Evolutionary conservation across 768 basidiomycete species (phyloP), one percentile per base, ranked within the genome.

Genomic region (Butyriboletus loyo): DNA sequence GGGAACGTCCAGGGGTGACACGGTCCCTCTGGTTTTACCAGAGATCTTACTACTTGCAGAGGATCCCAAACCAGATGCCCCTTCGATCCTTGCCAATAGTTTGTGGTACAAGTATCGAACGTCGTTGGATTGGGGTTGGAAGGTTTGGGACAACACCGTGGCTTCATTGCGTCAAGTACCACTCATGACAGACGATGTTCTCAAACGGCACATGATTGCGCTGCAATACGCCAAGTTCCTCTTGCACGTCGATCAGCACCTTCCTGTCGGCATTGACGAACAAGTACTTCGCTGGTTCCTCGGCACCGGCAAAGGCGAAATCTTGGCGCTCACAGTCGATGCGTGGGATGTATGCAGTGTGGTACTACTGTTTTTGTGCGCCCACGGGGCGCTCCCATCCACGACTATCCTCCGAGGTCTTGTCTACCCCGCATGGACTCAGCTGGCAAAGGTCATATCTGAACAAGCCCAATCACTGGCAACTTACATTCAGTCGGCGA

Each of bases 81-180:
- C 87, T 2, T 83, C 84, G 1, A 77, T 79, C 42, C 80, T 92
- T 21, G 89, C 89, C 0, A 87, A 86, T 58, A 79, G 79, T 41
- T 73, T 92, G 14, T 92, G 90, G 90, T 87, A 88, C 68, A 87
- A 88, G 63, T 91, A 91, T 59, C 82, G 86, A 38, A 81, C 80
- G 15, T 81, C 87, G 0, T 61, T 69, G 14, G 81, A 89, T 59
- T 91, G 89, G 88, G 88, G 80, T 2, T 86, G 83, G 82, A 86
- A 85, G 59, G 86, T 87, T 19, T 92, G 89, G 89, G 88, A 91
- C 64, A 91, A 88, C 60, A 82, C 85, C 1, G 76, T 92, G 39
- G 82, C 86, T 7, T 85, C 84, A 46, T 73, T 92, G 39, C 86
- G 84, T 38, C 85, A 87, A 64, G 75, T 88, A 39, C 81, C 85